Conservation (phyloP, 1,284 basidiomycete species). For the Leccinum solheimii region DNA sequence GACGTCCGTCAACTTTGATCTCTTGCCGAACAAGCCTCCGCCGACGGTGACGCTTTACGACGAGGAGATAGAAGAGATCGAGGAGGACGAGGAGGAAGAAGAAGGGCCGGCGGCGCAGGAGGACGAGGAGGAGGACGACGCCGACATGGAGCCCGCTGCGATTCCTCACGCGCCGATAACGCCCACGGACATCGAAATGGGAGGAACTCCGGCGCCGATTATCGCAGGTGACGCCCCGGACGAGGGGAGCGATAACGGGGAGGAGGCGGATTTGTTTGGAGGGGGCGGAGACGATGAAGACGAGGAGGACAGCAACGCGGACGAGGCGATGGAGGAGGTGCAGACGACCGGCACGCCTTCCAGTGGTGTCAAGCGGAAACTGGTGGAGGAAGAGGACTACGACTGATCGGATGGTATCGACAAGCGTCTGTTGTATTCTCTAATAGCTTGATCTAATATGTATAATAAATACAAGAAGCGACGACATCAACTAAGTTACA, state of each 20-base stretch:
- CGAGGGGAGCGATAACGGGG: conserved; percentile 62
- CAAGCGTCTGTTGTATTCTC: conserved; percentile 7
- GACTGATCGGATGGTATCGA: conserved; percentile 45
- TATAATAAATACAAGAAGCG: conserved; percentile 29
- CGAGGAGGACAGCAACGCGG: conserved; percentile 56
- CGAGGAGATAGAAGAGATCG: conserved; percentile 77
- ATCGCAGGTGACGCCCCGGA: conserved; percentile 46
- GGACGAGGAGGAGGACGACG: conserved; percentile 51
- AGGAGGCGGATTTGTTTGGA: conserved; percentile 63
- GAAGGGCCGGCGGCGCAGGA: conserved; percentile 32
- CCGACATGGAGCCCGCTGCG: conserved; percentile 60
- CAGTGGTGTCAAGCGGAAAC: conserved; percentile 71
- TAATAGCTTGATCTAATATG: conserved; percentile 26
- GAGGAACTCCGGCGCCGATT: conserved; percentile 40
- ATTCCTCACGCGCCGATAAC: conserved; percentile 45
- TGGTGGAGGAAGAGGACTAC: conserved; percentile 84
- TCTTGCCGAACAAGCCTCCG: conserved; percentile 85
- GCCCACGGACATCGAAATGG: conserved; percentile 68
- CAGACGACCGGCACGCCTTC: conserved; percentile 49
- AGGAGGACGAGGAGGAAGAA: conserved; percentile 46
- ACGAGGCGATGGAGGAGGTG: conserved; percentile 73
- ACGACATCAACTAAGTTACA: conserved; percentile 3
- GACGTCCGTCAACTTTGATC: conserved; percentile 89
- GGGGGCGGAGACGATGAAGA: conserved; percentile 72
- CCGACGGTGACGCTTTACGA: conserved; percentile 72